Evolutionary conservation across 108 stramenopile genomes (phyloP).

Genomic region (Epithemia pelagica): DNA sequence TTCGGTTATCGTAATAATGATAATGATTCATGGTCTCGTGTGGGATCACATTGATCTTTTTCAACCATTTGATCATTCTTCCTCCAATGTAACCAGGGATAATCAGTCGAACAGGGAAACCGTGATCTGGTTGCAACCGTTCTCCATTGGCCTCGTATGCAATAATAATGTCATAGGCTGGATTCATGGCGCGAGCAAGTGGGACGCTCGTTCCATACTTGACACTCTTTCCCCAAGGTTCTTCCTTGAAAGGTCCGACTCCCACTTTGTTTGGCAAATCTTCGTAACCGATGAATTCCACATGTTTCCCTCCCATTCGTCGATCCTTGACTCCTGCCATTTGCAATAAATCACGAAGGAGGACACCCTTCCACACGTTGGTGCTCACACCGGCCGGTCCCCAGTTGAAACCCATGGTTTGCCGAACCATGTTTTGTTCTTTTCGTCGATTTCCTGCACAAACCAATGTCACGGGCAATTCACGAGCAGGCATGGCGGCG

Average conservation of each 20-base stretch:
- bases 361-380: constrained; percentile 91
- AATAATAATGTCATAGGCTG: constrained; percentile 87
- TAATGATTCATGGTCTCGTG: constrained; percentile 94
- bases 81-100: constrained; percentile 98
- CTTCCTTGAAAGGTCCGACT: constrained; percentile 80
- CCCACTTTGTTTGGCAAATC: constrained; percentile 93
- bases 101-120: constrained; percentile 93
- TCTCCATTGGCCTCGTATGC: constrained; percentile 94
- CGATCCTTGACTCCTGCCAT: constrained; percentile 73
- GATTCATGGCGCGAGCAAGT: constrained; percentile 89
- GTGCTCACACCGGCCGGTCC: constrained; percentile 89
- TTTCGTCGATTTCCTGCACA: constrained; percentile 98
- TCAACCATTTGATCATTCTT: constrained; percentile 98
- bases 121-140: constrained; percentile 92
- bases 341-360: constrained; percentile 82
- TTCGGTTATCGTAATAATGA: constrained; percentile 98
- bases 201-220: constrained; percentile 96
- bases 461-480: constrained; percentile 89
- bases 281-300: constrained; percentile 86
- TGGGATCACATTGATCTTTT: constrained; percentile 82
- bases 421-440: constrained; percentile 96
- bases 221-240: constrained; percentile 85
- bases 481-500: constrained; percentile 54
- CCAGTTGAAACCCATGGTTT: constrained; percentile 98
- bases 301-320: constrained; percentile 76